Evolutionary conservation across 495 filamentous ascomycete species (phyloP).

Genomic region (Penicillium ochrochloron): DNA sequence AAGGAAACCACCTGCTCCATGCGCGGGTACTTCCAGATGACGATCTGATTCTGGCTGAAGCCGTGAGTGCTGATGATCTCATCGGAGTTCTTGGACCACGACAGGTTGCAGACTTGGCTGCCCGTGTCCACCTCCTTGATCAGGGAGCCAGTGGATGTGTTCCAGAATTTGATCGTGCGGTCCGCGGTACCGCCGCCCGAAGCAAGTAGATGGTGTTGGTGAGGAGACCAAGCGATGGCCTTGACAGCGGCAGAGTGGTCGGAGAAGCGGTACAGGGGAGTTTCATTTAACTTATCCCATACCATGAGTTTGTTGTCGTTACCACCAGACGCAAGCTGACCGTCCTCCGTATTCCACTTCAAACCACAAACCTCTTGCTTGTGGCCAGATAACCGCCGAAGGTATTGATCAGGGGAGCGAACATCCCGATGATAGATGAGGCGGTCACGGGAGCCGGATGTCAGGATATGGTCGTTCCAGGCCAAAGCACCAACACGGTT

Average conservation of each 20-base stretch:
- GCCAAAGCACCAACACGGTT: conserved; percentile 88
- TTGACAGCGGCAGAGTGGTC: conserved; percentile 96
- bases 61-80: conserved; percentile 97
- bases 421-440: conserved; percentile 95
- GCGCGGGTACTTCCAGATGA: conserved; percentile 97
- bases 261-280: conserved; percentile 87
- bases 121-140: conserved; percentile 92
- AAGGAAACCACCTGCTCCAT: conserved; percentile 96
- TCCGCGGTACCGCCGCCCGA: conserved; percentile 96
- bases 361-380: conserved; percentile 99
- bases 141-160: conserved; percentile 77
- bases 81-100: conserved; percentile 94
- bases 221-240: conserved; percentile 98
- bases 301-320: conserved; percentile 99
- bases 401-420: conserved; percentile 86
- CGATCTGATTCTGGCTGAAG: conserved; percentile 97
- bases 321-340: conserved; percentile 92
- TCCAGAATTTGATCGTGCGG: conserved; percentile 96
- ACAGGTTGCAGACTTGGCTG: conserved; percentile 94
- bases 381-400: conserved; percentile 81
- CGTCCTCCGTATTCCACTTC: conserved; percentile 94
- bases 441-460: conserved; percentile 92
- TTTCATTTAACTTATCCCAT: conserved; percentile 90
- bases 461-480: conserved; percentile 98
- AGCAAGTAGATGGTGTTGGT: conserved; percentile 91